Evolutionary conservation across 768 basidiomycete species (phyloP).

Genomic region (Suillus brevipes): DNA sequence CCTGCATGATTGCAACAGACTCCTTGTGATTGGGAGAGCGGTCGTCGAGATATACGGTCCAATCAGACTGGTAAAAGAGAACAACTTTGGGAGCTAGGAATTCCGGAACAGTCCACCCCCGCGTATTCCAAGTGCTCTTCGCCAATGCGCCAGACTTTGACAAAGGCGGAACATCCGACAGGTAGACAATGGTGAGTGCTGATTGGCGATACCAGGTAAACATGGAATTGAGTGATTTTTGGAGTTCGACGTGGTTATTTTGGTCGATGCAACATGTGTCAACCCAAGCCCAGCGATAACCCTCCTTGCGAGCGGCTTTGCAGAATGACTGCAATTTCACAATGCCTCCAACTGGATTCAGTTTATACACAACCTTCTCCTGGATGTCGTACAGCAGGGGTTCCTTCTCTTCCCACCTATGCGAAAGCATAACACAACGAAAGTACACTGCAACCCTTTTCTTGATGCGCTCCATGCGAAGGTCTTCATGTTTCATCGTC

Average conservation of each 20-base stretch:
- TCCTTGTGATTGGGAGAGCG: background rate
- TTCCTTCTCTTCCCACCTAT: conserved; percentile 6
- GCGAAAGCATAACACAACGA: conserved; percentile 3
- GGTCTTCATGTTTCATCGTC: background rate
- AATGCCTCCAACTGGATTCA: background rate
- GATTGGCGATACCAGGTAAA: conserved; percentile 8
- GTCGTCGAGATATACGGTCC: background rate
- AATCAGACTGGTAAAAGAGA: background rate
- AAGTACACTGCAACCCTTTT: background rate
- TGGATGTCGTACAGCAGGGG: conserved; percentile 6
- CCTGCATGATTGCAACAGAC: background rate
- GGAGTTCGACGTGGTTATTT: conserved; percentile 8
- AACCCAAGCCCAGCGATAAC: conserved; percentile 13
- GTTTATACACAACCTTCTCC: background rate
- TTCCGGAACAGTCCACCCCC: background rate
- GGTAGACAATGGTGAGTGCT: background rate
- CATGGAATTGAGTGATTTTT: conserved; percentile 13
- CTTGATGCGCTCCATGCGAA: conserved; percentile 1
- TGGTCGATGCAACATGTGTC: conserved; percentile 14
- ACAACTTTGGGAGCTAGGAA: background rate
- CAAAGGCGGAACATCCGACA: background rate
- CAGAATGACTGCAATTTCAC: conserved; percentile 1
- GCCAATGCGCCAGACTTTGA: background rate
- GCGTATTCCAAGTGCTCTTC: background rate
- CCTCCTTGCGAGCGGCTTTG: conserved; percentile 17